Percentiles rank a stretch among this genome's conserved stretches.
Evolutionary conservation across 768 basidiomycete genomes (phyloP).

Genomic region (Ramaria sp.): DNA sequence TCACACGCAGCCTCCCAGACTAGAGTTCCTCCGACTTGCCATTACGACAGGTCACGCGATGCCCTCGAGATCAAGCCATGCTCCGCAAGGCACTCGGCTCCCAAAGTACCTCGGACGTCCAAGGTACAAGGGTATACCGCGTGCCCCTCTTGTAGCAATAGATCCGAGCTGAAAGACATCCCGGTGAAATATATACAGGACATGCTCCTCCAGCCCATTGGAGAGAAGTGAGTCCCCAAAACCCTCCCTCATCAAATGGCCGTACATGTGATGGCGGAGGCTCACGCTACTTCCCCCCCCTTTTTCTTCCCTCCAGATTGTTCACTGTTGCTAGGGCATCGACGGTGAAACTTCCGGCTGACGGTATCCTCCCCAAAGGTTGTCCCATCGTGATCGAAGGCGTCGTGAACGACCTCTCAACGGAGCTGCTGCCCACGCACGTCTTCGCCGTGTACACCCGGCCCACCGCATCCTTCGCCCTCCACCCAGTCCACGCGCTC

Average conservation of each 20-base stretch:
- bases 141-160: conserved; percentile 40
- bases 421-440: too few species aligned
- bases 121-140: conserved; percentile 41
- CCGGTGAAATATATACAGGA: conserved; percentile 57
- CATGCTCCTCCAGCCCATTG: conserved; percentile 32
- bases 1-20: too few species aligned
- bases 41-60: too few species aligned
- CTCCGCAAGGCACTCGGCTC: too few species aligned
- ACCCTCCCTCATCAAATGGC: too few species aligned
- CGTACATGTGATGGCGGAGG: too few species aligned
- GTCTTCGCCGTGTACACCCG: conserved; percentile 14
- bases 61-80: background rate
- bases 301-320: background rate
- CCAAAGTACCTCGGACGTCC: conserved; percentile 59
- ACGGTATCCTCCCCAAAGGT: too few species aligned
- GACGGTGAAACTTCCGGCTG: background rate
- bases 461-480: conserved; percentile 6
- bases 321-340: background rate
- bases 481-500: conserved; percentile 18
- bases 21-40: too few species aligned
- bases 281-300: too few species aligned
- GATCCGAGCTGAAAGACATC: conserved; percentile 38
- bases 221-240: too few species aligned
- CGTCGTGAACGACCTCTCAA: conserved; percentile 16
- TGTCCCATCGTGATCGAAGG: conserved; percentile 22